Base-by-base conservation (phyloP, 306 rosid genomes). In the Spatholobus suberectus region DNA sequence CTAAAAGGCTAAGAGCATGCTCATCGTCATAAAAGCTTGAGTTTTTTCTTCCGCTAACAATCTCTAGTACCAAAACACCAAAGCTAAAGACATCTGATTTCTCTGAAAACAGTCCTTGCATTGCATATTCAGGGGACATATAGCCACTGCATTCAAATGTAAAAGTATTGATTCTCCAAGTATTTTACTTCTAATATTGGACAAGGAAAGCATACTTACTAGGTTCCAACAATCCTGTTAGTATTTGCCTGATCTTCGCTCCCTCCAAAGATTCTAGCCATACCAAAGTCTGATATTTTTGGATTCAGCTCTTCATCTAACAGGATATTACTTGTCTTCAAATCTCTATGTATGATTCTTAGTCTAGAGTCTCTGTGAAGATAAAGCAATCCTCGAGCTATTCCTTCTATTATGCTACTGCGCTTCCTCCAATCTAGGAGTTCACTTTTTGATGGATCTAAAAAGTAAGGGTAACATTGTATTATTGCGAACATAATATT, bases 71-170 rank as follows among this genome's bases (percentile, higher is more conserved):
- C 58, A 46, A 80, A 46, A 80, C 88, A 18, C 88, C 79, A 68
- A 80, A 85, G 12, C 85, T 85, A 58, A 79, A 85, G 0, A 85
- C 88, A 59, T 85, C 79, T 1, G 88, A 75, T 69, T 80, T 85
- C 54, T 85, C 82, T 0, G 63, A 85, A 75, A 80, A 80, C 0
- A 35, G 3, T 38, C 88, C 79, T 75, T 75, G 79, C 41, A 59
- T 59, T 26, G 82, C 88, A 59, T 85, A 85, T 51, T 85, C 82
- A 1, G 82, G 85, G 0, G 85, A 68, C 85, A 85, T 85, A 75
- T 80, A 85, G 0, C 88, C 85, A 38, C 82, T 85, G 44, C 66
- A 73, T 78, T 65, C 15, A 67, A 47, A 14, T 34, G 5, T 29
- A 43, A 46, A 13, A 59, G 5, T 46, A 29, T 29, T 35, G 1